phyloP scores from a whole-genome alignment of 306 rosid genomes.

The Dicorynia guianensis region DNA sequence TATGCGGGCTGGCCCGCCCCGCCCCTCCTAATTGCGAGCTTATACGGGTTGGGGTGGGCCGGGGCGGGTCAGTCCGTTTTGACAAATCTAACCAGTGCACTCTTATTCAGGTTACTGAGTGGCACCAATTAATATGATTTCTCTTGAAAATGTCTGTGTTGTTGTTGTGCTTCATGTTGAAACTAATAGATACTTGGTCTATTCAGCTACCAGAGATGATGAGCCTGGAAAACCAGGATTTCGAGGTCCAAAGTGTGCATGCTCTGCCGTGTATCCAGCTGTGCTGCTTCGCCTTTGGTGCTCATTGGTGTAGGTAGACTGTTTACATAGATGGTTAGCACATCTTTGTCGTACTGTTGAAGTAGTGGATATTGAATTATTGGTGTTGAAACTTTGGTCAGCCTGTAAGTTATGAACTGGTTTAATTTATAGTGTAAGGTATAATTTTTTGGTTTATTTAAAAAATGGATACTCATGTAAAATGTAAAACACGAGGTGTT shows the following conservation, averaged over 20 bases:
- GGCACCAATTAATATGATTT: conserved; percentile 6
- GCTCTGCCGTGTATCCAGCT: conserved; percentile 38
- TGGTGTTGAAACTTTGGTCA: conserved; percentile 27
- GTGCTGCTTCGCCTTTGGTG: conserved; percentile 34
- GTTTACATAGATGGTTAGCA: conserved; percentile 26
- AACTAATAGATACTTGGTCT: conserved; percentile 34
- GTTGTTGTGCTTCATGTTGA: conserved; percentile 1
- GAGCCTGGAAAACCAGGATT: conserved; percentile 41
- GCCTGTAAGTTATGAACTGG: conserved; percentile 36
- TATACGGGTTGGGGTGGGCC: too few relatives aligned
- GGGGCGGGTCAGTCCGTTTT: too few relatives aligned
- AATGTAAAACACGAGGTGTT: not conserved
- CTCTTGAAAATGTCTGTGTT: not conserved
- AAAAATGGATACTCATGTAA: conserved; percentile 6
- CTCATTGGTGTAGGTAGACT: conserved; percentile 27
- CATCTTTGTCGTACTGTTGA: conserved; percentile 20
- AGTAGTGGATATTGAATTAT: conserved; percentile 34
- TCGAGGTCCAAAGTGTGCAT: conserved; percentile 14
- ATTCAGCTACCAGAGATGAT: conserved; percentile 45
- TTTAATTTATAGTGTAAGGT: conserved; percentile 29
- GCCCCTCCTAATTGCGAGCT: too few relatives aligned
- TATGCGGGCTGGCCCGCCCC: too few relatives aligned
- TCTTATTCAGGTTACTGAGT: not conserved
- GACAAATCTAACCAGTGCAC: too few relatives aligned
- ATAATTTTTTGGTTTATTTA: not conserved